phyloP scores from a whole-genome alignment of 805 yeast genomes.

The Helenozyma rhizophorensis region DNA sequence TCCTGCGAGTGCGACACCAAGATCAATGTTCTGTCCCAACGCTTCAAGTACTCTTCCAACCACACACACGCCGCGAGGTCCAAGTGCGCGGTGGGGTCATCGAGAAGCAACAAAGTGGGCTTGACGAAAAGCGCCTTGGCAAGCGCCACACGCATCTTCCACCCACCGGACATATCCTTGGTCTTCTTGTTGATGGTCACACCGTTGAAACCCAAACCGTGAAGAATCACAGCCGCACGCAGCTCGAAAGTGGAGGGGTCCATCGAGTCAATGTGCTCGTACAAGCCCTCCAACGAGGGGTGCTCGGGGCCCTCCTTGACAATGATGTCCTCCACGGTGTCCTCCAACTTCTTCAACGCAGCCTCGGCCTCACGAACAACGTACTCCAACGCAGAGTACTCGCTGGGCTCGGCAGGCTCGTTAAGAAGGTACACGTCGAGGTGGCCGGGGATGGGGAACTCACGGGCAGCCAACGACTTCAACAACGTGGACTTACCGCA shows the following conservation, averaged over 20 bases:
- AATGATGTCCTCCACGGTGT: slow-evolving; percentile 81
- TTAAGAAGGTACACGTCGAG: slow-evolving; percentile 90
- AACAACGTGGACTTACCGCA: slow-evolving; percentile 97
- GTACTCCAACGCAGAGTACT: slow-evolving; percentile 87
- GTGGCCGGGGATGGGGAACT: slow-evolving; percentile 88
- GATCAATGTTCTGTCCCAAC: slow-evolving; percentile 89
- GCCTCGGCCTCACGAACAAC: slow-evolving; percentile 95
- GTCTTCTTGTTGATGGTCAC: slow-evolving; percentile 88
- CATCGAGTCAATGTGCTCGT: slow-evolving; percentile 93
- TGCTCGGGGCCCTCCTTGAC: slow-evolving; percentile 94
- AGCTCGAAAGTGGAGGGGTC: slow-evolving; percentile 95
- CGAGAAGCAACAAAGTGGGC: slow-evolving; percentile 90
- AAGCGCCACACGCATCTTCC: slow-evolving; percentile 99
- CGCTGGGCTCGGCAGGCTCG: slow-evolving; percentile 97
- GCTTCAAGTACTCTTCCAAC: slow-evolving; percentile 96
- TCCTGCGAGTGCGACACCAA: slow-evolving; percentile 98
- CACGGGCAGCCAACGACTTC: slow-evolving; percentile 92
- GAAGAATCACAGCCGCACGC: slow-evolving; percentile 91
- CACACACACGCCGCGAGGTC: slow-evolving; percentile 99
- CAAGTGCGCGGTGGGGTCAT: slow-evolving; percentile 99
- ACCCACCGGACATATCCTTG: slow-evolving; percentile 99
- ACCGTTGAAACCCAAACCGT: slow-evolving; percentile 94
- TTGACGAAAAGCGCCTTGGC: slow-evolving; percentile 97
- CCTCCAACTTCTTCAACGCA: slow-evolving; percentile 88
- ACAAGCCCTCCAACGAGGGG: slow-evolving; percentile 75